Evolutionary conservation across 179 eudicot genomes (phyloP).

Genomic region (Silene noctiflora): DNA sequence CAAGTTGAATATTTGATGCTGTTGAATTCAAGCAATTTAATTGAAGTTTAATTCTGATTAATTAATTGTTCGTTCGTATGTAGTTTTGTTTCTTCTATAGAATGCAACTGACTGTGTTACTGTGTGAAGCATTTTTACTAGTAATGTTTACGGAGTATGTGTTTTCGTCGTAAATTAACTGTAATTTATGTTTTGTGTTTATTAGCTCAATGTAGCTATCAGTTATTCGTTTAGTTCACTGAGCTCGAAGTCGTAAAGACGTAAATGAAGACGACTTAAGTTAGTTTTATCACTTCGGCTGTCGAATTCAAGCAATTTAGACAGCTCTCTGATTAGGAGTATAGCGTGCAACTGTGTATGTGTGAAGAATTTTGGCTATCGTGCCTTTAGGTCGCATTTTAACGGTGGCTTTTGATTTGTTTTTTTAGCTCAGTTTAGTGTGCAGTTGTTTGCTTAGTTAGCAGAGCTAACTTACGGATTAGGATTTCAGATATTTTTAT

Average conservation of each 20-base stretch:
- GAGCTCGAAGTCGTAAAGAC: neutral
- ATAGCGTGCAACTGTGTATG: neutral
- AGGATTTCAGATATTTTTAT: neutral
- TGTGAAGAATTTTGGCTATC: neutral
- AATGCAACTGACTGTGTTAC: neutral
- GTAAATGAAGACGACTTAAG: neutral
- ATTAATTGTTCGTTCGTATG: neutral
- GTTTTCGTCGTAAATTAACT: too few species aligned
- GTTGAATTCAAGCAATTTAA: neutral
- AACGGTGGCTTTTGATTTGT: neutral
- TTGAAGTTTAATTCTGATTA: neutral
- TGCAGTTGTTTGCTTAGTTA: neutral
- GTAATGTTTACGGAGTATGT: neutral
- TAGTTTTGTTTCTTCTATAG: neutral
- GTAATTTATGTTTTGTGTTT: neutral
- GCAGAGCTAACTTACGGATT: neutral
- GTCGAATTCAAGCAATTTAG: neutral
- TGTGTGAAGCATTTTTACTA: neutral
- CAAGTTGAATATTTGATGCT: too few species aligned
- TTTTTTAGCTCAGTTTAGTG: neutral
- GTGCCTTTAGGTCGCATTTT: neutral
- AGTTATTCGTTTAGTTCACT: neutral
- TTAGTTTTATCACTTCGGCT: neutral
- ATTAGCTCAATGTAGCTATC: neutral
- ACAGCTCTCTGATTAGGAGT: neutral